These are phyloP conservation scores for Pseudogymnoascus sp. DNA, from an alignment of 2,329 filamentous ascomycete species.

Conservation along the genomic window DNA sequence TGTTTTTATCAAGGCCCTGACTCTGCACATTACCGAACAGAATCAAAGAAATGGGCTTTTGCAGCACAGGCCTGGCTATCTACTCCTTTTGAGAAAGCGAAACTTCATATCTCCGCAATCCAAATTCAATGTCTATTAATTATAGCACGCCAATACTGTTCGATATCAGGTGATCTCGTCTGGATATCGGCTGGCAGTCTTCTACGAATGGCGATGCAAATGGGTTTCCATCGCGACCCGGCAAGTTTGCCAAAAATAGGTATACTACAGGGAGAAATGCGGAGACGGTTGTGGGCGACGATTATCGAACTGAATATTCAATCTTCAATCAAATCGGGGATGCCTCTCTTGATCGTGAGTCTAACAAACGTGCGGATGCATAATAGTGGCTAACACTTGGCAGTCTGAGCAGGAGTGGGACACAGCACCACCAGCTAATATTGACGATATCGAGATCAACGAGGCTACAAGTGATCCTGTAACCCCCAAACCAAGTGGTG, in stretches of 20 bases:
- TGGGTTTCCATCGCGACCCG: constrained; percentile 51
- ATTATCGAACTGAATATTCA: constrained; percentile 47
- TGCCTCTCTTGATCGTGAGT: constrained; percentile 36
- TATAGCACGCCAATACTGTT: constrained; percentile 40
- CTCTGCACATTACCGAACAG: constrained; percentile 8
- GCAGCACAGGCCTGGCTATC: constrained; percentile 22
- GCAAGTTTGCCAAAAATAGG: constrained; percentile 40
- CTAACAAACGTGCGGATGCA: background rate
- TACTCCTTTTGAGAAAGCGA: constrained; percentile 38
- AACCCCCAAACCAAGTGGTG: constrained; percentile 20
- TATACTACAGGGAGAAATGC: constrained; percentile 42
- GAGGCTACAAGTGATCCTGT: constrained; percentile 27
- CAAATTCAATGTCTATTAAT: constrained; percentile 46
- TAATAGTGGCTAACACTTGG: background rate
- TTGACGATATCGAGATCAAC: constrained; percentile 43
- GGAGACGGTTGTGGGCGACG: constrained; percentile 48
- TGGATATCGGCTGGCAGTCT: constrained; percentile 45
- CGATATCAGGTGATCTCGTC: constrained; percentile 40
- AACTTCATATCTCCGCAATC: constrained; percentile 39
- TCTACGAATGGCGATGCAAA: constrained; percentile 45
- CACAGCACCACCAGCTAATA: constrained; percentile 40
- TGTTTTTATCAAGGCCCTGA: constrained; percentile 19
- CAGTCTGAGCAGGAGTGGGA: constrained; percentile 39
- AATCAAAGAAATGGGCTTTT: constrained; percentile 22
- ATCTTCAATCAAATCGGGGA: constrained; percentile 41